Percentiles rank a stretch among this genome's conserved stretches.
Conservation (phyloP, 345 rosid species). For the Boechera retrofracta region DNA sequence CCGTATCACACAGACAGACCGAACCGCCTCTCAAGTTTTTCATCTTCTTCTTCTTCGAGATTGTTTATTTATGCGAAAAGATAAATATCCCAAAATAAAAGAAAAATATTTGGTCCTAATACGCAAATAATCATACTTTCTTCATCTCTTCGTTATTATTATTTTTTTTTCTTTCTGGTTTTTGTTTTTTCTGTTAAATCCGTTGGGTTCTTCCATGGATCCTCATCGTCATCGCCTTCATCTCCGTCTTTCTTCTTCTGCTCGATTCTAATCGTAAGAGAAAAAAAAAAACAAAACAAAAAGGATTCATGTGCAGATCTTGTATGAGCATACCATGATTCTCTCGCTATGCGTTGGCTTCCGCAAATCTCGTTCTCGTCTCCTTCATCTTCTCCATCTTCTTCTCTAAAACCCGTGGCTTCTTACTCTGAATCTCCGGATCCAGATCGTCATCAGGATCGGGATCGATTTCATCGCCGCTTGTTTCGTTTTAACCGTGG, state of each 20-base stretch:
- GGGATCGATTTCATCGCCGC: conserved; percentile 35
- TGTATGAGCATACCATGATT: conserved; percentile 46
- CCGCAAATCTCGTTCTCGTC: conserved; percentile 59
- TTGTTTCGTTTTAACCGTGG: conserved; percentile 47
- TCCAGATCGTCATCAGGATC: conserved; percentile 22
- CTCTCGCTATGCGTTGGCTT: conserved; percentile 82
- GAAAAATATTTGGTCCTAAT: conserved; percentile 24
- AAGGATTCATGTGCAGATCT: conserved; percentile 12
- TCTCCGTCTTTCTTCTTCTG: conserved; percentile 24
- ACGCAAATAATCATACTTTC: conserved; percentile 9
- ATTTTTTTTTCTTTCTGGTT: neutral
- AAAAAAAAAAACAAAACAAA: neutral
- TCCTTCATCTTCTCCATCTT: conserved; percentile 48
- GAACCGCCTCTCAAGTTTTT: conserved; percentile 6
- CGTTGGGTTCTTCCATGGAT: conserved; percentile 45
- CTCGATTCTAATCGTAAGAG: conserved; percentile 13
- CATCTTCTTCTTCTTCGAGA: neutral
- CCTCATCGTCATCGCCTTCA: conserved; percentile 33
- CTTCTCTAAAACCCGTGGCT: conserved; percentile 39
- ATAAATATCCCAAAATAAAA: conserved; percentile 14
- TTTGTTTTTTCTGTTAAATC: conserved; percentile 42
- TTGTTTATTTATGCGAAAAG: neutral
- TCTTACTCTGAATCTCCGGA: conserved; percentile 40
- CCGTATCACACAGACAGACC: neutral
- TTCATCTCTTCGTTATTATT: neutral